These are phyloP conservation scores for Aphanomyces stellatus DNA, from an alignment of 352 stramenopile genomes.

Conservation along the genomic window DNA sequence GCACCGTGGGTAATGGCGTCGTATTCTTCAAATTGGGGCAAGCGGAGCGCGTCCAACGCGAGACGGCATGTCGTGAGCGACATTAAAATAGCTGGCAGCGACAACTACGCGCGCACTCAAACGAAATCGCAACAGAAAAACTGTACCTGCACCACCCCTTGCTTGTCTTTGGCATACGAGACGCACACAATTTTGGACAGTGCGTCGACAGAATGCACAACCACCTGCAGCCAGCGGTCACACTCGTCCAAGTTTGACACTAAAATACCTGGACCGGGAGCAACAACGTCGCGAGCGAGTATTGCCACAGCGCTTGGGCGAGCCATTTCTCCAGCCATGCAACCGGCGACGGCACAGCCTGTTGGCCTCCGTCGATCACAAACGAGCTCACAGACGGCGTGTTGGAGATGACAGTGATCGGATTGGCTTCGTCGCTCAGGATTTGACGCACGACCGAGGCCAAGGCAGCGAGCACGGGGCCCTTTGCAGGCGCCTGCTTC, in stretches of 20 bases:
- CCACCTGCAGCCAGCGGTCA: not conserved
- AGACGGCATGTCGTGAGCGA: not conserved
- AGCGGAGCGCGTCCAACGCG: not conserved
- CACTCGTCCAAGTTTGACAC: too few relatives aligned
- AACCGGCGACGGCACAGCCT: not conserved
- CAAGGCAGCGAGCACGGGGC: not conserved
- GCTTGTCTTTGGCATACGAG: constrained; percentile 19
- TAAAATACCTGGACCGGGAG: not conserved
- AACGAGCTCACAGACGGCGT: not conserved
- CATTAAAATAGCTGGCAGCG: not conserved
- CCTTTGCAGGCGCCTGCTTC: not conserved
- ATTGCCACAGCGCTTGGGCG: not conserved
- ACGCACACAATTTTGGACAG: not conserved
- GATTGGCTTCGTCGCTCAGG: not conserved
- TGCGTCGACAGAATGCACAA: constrained; percentile 2
- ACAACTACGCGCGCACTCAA: not conserved
- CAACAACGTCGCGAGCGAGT: not conserved
- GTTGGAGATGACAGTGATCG: not conserved
- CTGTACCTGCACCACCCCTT: constrained; percentile 9
- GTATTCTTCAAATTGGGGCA: not conserved
- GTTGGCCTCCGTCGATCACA: not conserved
- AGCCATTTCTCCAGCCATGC: not conserved
- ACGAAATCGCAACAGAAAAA: not conserved
- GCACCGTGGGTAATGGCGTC: not conserved
- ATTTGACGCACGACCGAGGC: not conserved